Conservation (phyloP, 768 basidiomycete genomes). For the Podaxis pistillaris region DNA sequence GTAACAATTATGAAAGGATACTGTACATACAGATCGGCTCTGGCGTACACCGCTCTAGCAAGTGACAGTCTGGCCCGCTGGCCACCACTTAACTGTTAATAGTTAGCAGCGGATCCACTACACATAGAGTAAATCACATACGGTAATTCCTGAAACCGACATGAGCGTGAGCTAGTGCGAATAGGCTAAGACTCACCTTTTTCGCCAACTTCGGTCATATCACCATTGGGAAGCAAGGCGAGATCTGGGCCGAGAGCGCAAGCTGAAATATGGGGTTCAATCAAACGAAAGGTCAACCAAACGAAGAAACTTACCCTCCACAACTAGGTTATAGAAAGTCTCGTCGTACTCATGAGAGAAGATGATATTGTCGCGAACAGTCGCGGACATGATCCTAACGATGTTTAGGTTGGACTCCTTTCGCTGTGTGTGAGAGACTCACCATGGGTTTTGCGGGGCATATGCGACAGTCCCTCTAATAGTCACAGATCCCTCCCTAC, state of each 20-base stretch:
- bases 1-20: neutral
- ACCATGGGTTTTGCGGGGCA: conserved; percentile 88
- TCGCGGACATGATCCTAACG: conserved; percentile 77
- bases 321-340: conserved; percentile 75
- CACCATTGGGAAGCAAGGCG: conserved; percentile 75
- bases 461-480: conserved; percentile 76
- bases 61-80: conserved; percentile 82
- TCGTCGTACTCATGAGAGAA: conserved; percentile 91
- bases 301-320: conserved; percentile 55
- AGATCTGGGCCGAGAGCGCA: conserved; percentile 87
- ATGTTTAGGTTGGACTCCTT: neutral
- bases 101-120: neutral
- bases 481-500: conserved; percentile 68
- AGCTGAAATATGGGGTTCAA: conserved; percentile 36
- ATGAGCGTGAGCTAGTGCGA: neutral
- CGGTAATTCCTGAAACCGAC: conserved; percentile 48
- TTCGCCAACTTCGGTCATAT: conserved; percentile 83
- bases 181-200: conserved; percentile 49
- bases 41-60: conserved; percentile 87
- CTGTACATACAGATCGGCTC: conserved; percentile 75
- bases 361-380: conserved; percentile 86
- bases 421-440: conserved; percentile 15
- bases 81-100: conserved; percentile 68
- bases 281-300: neutral
- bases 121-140: conserved; percentile 26